phyloP scores from a whole-genome alignment of 2,329 filamentous ascomycete species.

The Tothia fuscella region DNA sequence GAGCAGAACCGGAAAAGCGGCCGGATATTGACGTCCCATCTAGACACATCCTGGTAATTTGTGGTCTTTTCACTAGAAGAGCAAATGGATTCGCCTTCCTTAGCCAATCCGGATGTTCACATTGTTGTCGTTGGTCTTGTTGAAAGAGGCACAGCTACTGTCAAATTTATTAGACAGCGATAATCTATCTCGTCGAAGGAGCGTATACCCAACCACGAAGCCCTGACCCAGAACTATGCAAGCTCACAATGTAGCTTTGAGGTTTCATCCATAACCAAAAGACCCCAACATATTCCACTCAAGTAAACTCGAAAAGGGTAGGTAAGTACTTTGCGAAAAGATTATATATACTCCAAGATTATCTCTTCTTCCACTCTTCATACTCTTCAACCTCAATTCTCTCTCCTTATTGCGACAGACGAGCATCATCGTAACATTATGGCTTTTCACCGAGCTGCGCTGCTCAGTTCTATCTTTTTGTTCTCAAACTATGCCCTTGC shows the following conservation, averaged over 20 bases:
- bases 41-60: no score
- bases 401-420: background rate
- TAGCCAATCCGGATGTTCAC: no score
- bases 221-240: background rate
- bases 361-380: background rate
- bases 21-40: no score
- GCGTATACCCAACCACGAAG: background rate
- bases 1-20: no score
- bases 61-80: no score
- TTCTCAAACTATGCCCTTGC: background rate
- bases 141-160: background rate
- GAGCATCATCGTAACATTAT: background rate
- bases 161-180: no score
- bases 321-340: background rate
- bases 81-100: no score
- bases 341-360: background rate
- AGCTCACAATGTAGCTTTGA: background rate
- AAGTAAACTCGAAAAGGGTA: background rate
- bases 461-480: background rate
- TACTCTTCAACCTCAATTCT: background rate
- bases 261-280: background rate
- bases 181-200: slow-evolving; percentile 8
- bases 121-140: no score
- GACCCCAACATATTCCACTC: background rate
- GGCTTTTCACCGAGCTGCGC: background rate